Base-by-base conservation (phyloP, 179 eudicot genomes). In the Amaranthus tricolor region DNA sequence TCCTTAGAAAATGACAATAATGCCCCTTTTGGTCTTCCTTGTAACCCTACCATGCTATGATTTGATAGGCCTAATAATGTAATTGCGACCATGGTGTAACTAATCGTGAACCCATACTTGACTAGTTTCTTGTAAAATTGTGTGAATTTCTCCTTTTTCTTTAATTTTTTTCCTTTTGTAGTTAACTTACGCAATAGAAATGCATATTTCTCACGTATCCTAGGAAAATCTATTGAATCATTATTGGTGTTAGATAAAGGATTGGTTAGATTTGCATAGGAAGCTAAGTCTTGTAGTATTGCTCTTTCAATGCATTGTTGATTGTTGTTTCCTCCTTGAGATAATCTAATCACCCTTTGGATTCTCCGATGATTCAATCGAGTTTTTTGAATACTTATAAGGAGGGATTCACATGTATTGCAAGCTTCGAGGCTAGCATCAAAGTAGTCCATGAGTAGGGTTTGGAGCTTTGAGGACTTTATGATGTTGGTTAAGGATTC, bases 381-480 rank as follows among this genome's bases (percentile, higher is more conserved):
- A 0, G 88, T 81, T 78, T 90, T 86, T 9, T 86, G 88, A 68
- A 90, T 81, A 14, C 88, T 78, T 55, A 72, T 64, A 5, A 92
- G 88, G 58, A 92, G 85, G 31, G 78, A 21, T 49, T 88, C 94
- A 44, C 96, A 90, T 20, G 81, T 70, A 58, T 79, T 84, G 74
- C 87, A 81, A 6, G 96, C 92, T 43, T 92, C 88, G 9, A 85
- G 74, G 81, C 86, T 89, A 12, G 83, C 82, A 51, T 84, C 80
- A 55, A 88, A 92, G 88, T 87, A 94, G 45, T 85, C 79, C 6
- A 83, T 53, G 13, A 94, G 84, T 16, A 86, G 85, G n/a, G 62
- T 67, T 24, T 86, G 82, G 50, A 85, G 67, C 48, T 81, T 76
- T 2, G 83, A 83, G 63, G 75, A 66, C 73, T 83, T 71, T n/a